Percentiles rank a stretch among this genome's conserved stretches.
Conservation (phyloP, 1,284 basidiomycete genomes). For the Puccinia hordei region DNA sequence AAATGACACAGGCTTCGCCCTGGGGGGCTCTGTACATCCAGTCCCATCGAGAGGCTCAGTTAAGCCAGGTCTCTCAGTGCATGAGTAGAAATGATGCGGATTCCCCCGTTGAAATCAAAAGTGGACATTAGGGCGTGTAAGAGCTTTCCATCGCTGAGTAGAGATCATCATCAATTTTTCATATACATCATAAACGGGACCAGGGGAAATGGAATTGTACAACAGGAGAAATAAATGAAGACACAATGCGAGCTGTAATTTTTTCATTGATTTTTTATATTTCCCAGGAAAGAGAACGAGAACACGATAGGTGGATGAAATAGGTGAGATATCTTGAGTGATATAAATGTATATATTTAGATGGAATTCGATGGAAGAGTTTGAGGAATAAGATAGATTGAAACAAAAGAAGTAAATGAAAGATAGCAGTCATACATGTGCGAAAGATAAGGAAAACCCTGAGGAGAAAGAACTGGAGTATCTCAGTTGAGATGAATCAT, state of each 20-base stretch:
- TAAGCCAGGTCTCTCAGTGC: too few species aligned
- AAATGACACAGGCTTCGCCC: too few species aligned
- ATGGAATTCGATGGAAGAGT: neutral
- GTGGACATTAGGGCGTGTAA: too few species aligned
- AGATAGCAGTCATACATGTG: too few species aligned
- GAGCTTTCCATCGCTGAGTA: too few species aligned
- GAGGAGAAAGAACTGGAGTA: neutral
- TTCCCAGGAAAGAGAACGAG: neutral
- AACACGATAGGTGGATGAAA: neutral
- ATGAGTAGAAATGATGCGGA: too few species aligned
- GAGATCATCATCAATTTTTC: too few species aligned
- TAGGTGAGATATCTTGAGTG: neutral
- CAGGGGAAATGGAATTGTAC: neutral
- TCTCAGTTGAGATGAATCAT: neutral
- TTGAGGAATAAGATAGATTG: neutral
- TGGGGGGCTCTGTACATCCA: too few species aligned
- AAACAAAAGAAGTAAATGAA: neutral
- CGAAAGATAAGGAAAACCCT: neutral
- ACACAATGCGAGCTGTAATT: neutral
- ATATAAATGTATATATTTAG: neutral
- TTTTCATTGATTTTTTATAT: neutral
- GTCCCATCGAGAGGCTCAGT: too few species aligned
- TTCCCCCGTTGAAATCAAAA: too few species aligned
- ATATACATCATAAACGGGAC: neutral
- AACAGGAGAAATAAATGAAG: neutral